A percentile compares a stretch with the other conserved stretches of the same genome.
phyloP scores from a whole-genome alignment of 306 rosid species.

The Glycine tomentella region DNA sequence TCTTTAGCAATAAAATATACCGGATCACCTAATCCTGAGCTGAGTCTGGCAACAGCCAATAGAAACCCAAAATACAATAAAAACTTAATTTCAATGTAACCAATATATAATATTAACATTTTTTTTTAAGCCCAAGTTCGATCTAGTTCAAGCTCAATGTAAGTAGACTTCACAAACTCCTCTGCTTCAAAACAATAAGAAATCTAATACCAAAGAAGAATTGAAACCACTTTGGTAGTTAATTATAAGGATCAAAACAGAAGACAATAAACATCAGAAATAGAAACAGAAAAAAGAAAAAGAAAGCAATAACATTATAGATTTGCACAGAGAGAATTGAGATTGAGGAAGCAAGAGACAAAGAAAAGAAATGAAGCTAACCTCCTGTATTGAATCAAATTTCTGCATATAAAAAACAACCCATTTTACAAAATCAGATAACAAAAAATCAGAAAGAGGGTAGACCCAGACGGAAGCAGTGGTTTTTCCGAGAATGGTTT shows the following conservation, averaged over 20 bases:
- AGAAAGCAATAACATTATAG: conserved; percentile 10
- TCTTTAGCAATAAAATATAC: conserved; percentile 34
- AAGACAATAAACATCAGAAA: conserved; percentile 32
- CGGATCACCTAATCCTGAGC: conserved; percentile 42
- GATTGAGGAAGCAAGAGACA: conserved; percentile 39
- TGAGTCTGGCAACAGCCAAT: background rate
- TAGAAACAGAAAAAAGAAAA: background rate
- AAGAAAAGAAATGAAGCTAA: conserved; percentile 49
- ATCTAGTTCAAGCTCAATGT: conserved; percentile 44
- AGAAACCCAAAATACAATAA: conserved; percentile 36
- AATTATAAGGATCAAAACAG: conserved; percentile 36
- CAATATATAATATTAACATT: conserved; percentile 10
- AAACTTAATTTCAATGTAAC: conserved; percentile 42
- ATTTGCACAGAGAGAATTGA: conserved; percentile 11
- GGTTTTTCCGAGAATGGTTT: conserved; percentile 38
- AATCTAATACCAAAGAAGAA: conserved; percentile 10
- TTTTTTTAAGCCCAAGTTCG: background rate
- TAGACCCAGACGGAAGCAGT: conserved; percentile 45
- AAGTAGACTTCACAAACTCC: conserved; percentile 36
- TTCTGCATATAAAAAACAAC: conserved; percentile 44
- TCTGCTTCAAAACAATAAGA: conserved; percentile 35
- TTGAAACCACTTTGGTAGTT: background rate
- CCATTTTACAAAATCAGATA: conserved; percentile 51
- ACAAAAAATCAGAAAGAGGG: conserved; percentile 39
- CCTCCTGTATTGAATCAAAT: conserved; percentile 49